phyloP scores from a whole-genome alignment of 2,329 filamentous ascomycete genomes.

The Fusarium zealandicum region DNA sequence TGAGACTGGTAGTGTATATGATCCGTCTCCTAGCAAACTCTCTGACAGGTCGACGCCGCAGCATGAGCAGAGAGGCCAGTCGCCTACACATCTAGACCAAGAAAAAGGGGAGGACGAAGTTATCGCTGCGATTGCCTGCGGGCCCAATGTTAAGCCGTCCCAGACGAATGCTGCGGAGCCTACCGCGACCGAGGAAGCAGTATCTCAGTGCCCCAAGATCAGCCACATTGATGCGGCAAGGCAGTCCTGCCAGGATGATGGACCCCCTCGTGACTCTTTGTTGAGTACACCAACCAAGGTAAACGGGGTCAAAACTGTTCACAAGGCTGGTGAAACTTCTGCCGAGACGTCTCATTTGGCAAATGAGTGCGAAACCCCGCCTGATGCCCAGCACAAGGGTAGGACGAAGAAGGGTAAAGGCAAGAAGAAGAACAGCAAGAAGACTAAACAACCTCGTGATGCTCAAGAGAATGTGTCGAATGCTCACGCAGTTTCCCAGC shows the following conservation, averaged over 20 bases:
- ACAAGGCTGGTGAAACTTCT: background rate
- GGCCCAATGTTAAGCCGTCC: background rate
- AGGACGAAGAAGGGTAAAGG: constrained; percentile 34
- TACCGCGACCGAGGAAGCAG: background rate
- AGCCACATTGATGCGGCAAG: background rate
- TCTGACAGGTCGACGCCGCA: background rate
- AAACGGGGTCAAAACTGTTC: background rate
- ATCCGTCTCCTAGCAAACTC: constrained; percentile 4
- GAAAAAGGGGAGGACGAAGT: background rate
- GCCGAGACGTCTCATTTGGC: background rate
- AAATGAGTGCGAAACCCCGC: background rate
- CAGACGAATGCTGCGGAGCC: background rate
- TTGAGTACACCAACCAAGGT: constrained; percentile 1
- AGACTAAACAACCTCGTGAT: constrained; percentile 16
- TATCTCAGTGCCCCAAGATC: background rate
- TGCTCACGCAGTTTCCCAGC: background rate
- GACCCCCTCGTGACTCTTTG: background rate
- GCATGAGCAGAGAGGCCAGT: background rate
- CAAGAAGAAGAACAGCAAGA: constrained; percentile 35
- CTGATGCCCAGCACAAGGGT: constrained; percentile 8
- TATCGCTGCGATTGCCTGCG: background rate
- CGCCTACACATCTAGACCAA: background rate
- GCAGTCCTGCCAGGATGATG: background rate
- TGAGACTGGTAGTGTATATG: constrained; percentile 17
- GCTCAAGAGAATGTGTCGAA: constrained; percentile 4